These are phyloP conservation scores for Didymosphaeria variabile DNA, from an alignment of 2,329 filamentous ascomycete species.

Conservation along the genomic window DNA sequence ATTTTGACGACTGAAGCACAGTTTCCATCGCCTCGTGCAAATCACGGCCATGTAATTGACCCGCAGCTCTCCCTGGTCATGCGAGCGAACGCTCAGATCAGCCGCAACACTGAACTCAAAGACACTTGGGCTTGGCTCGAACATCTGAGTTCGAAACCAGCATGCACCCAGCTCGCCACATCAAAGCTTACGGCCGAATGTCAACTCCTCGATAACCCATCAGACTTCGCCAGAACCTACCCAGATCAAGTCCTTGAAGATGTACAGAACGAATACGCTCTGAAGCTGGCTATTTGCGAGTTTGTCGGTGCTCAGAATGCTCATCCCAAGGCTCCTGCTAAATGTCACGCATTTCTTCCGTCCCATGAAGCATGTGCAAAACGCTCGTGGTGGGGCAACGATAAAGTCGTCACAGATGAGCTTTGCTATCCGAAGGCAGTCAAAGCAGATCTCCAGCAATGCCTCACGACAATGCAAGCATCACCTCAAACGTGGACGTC, in stretches of 20 bases:
- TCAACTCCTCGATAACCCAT: conserved; percentile 54
- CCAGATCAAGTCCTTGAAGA: conserved; percentile 45
- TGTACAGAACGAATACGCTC: conserved; percentile 66
- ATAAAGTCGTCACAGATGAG: conserved; percentile 25
- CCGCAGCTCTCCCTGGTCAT: conserved; percentile 12
- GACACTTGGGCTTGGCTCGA: conserved; percentile 15
- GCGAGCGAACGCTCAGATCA: conserved; percentile 14
- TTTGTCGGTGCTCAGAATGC: conserved; percentile 57
- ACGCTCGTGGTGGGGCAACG: conserved; percentile 30
- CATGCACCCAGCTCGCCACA: conserved; percentile 63
- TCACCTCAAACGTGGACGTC: conserved; percentile 70
- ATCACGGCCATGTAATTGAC: conserved; percentile 6
- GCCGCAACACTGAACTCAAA: conserved; percentile 12
- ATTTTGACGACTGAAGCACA: background rate
- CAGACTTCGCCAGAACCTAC: conserved; percentile 35
- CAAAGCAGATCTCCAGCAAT: conserved; percentile 56
- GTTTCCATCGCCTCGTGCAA: conserved; percentile 7
- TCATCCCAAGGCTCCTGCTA: conserved; percentile 58
- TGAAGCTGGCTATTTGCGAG: conserved; percentile 71
- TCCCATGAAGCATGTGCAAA: conserved; percentile 44
- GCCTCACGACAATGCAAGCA: conserved; percentile 63
- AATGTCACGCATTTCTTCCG: conserved; percentile 61
- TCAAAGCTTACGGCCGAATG: conserved; percentile 63
- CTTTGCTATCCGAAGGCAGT: conserved; percentile 48
- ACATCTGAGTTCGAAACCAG: conserved; percentile 28